Evolutionary conservation across 1,139 yeast species (phyloP).

Genomic region (Spathaspora sp.): DNA sequence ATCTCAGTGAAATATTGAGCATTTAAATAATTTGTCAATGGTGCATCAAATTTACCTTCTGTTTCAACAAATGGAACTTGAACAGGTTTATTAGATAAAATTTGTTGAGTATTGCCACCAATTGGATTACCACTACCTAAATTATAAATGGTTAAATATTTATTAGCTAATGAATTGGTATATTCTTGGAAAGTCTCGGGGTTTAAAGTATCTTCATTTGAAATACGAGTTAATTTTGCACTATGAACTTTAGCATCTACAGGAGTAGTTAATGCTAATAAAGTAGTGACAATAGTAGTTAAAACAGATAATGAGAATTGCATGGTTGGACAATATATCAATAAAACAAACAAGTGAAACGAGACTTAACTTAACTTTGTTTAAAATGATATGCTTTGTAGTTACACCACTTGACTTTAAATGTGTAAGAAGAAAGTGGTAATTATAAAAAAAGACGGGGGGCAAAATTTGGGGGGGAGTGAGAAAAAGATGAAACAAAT

Average conservation of each 20-base stretch:
- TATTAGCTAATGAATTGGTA: conserved; percentile 66
- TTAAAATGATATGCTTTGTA: neutral
- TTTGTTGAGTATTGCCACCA: conserved; percentile 17
- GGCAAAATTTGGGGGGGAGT: conserved; percentile 1
- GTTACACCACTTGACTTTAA: conserved; percentile 3
- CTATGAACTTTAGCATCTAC: conserved; percentile 62
- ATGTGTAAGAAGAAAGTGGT: neutral
- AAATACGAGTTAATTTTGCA: conserved; percentile 63
- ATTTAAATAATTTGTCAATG: conserved; percentile 87
- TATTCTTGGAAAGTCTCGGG: conserved; percentile 64
- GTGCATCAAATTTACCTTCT: conserved; percentile 58
- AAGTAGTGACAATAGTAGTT: conserved; percentile 53
- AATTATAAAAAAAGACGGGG: neutral
- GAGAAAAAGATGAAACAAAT: neutral
- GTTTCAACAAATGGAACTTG: conserved; percentile 52
- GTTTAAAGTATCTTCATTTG: conserved; percentile 60
- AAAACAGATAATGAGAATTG: conserved; percentile 29
- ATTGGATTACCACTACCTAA: conserved; percentile 30
- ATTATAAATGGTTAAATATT: conserved; percentile 62
- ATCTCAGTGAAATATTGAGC: conserved; percentile 95
- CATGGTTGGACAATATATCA: conserved; percentile 19
- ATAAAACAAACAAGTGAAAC: neutral
- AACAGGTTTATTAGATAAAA: conserved; percentile 18
- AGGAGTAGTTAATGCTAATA: conserved; percentile 40
- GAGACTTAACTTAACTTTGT: neutral